phyloP scores from a whole-genome alignment of 768 basidiomycete genomes.

The Sporobolomyces pararoseus region DNA sequence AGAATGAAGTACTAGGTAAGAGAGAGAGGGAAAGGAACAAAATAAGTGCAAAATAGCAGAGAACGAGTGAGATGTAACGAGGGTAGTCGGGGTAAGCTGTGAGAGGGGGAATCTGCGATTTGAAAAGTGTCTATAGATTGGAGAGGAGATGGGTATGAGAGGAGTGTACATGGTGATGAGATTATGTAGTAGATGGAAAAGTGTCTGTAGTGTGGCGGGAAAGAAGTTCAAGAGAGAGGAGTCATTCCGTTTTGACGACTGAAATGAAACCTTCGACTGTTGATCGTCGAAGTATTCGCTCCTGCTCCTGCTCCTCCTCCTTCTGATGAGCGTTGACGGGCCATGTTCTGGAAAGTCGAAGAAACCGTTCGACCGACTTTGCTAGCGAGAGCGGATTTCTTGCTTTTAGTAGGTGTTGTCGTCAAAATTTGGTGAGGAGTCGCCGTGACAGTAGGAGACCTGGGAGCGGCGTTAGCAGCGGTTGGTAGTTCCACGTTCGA shows the following conservation, averaged over 20 bases:
- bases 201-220: not conserved
- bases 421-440: not conserved
- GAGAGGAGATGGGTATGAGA: not conserved
- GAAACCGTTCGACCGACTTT: conserved; percentile 16
- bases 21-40: too few relatives aligned
- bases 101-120: too few relatives aligned
- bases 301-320: conserved; percentile 1
- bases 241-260: conserved; percentile 20
- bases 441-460: not conserved
- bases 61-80: not conserved
- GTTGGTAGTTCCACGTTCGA: too few relatives aligned
- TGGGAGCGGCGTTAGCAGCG: too few relatives aligned
- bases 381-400: conserved; percentile 1
- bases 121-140: not conserved
- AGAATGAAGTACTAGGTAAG: too few relatives aligned
- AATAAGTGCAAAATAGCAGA: not conserved
- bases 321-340: not conserved
- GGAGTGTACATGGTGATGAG: not conserved
- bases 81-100: not conserved
- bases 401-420: not conserved
- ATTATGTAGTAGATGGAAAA: not conserved
- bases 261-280: conserved; percentile 14
- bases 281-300: not conserved
- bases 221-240: conserved; percentile 7
- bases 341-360: conserved; percentile 12